Base-by-base conservation (phyloP, 2,329 filamentous ascomycete genomes). In the Aspergillus sp. region DNA sequence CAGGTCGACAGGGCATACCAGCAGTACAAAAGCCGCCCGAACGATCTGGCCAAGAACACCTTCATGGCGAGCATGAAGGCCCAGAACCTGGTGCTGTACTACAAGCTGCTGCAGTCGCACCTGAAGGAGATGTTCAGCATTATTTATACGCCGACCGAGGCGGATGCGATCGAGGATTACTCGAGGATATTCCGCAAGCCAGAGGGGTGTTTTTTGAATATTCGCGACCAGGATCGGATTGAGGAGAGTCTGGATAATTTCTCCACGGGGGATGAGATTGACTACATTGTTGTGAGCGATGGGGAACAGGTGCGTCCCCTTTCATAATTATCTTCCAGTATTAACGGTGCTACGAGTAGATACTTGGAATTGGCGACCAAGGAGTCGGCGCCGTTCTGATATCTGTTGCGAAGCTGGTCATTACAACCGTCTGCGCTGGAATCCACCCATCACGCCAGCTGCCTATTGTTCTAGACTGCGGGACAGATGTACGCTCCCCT, bases 241-340 rank as follows among this genome's bases (percentile, higher is more conserved):
- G 82, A 88, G 34, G 79, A 86, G 46, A 83, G 87, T 58, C 75
- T 96, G 1, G 80, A 83, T 0, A 85, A 88, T 60, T 93, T 88
- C 82, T 89, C 87, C 0, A 77, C 77, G 0, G 76, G 83, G 0
- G 89, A 92, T 3, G 90, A 95, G 56, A 86, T 96, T 34, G 92
- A 96, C 73, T 88, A 96, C 66, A 95, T 96, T 61, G 91, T 95
- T 5, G 90, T 95, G 6, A 91, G 89, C 44, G 91, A 93, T 80
- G 78, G 78, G 61, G 78, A 84, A 68, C 78, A 83, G 70, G 74
- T n/a, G n/a, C n/a, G n/a, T n/a, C n/a, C n/a, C n/a, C n/a, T n/a
- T n/a, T n/a, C n/a, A n/a, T n/a, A n/a, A n/a, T n/a, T n/a, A n/a
- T n/a, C n/a, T n/a, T n/a, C n/a, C n/a, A n/a, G n/a, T n/a, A n/a